phyloP scores from a whole-genome alignment of 768 basidiomycete genomes.

The Lentinula boryana region DNA sequence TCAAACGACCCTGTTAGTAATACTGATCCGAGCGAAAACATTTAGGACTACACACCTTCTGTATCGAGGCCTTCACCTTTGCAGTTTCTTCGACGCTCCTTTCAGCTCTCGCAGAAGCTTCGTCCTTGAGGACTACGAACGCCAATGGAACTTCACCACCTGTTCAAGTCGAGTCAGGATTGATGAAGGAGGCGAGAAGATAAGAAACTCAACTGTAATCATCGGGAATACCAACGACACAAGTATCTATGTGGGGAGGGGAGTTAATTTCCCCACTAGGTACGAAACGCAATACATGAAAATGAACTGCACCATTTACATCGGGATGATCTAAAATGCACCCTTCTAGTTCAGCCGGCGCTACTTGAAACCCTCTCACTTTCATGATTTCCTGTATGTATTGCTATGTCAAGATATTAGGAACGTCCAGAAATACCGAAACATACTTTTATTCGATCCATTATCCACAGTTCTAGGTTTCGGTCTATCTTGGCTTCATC shows the following conservation, averaged over 20 bases:
- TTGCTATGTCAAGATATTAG: background rate
- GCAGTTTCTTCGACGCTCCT: slow-evolving; percentile 25
- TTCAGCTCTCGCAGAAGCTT: slow-evolving; percentile 32
- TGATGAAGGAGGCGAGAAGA: too few species aligned
- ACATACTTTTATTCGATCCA: slow-evolving; percentile 57
- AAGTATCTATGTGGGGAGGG: slow-evolving; percentile 30
- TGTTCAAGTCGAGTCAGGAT: slow-evolving; percentile 7
- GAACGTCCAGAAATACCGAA: background rate
- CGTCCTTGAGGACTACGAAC: slow-evolving; percentile 47
- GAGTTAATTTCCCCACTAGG: too few species aligned
- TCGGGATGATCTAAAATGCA: slow-evolving; percentile 56
- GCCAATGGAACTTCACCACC: slow-evolving; percentile 68
- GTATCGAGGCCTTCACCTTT: slow-evolving; percentile 38
- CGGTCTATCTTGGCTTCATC: slow-evolving; percentile 54
- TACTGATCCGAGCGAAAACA: background rate
- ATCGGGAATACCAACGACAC: slow-evolving; percentile 62
- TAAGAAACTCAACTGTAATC: slow-evolving; percentile 41
- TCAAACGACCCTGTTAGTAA: background rate
- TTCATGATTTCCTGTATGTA: slow-evolving; percentile 39
- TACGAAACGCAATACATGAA: too few species aligned
- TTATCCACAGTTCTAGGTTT: slow-evolving; percentile 51
- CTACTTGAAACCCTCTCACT: slow-evolving; percentile 60
- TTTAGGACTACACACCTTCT: slow-evolving; percentile 30
- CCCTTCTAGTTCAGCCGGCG: slow-evolving; percentile 68
- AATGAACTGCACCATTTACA: slow-evolving; percentile 23